Evolutionary conservation across 768 basidiomycete species (phyloP).

Genomic region (Ramaria rubella): DNA sequence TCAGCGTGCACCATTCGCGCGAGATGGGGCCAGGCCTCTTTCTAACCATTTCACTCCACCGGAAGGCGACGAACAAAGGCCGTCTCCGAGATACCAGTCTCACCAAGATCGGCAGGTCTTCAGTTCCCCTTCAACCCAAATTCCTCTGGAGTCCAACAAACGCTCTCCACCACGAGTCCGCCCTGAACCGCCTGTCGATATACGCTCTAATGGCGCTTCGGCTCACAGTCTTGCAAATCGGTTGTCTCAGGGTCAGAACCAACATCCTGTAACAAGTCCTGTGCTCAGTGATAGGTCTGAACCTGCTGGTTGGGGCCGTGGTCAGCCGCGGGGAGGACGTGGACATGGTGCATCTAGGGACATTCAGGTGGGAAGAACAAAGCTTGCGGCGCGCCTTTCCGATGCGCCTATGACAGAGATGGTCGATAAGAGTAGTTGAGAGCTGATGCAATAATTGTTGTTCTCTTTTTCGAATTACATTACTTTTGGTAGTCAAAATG

Average conservation of each 20-base stretch:
- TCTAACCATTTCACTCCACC: not conserved
- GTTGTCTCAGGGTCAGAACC: not conserved
- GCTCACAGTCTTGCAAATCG: not conserved
- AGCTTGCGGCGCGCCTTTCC: not conserved
- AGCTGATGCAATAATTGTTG: too few relatives aligned
- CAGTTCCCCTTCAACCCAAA: not conserved
- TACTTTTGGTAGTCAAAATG: not conserved
- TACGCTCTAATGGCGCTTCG: not conserved
- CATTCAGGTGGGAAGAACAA: not conserved
- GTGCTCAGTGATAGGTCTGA: not conserved
- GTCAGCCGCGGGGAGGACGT: not conserved
- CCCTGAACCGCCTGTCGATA: not conserved
- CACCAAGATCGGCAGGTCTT: not conserved
- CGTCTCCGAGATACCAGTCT: not conserved
- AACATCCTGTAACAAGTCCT: not conserved
- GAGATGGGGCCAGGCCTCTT: not conserved
- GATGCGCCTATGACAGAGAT: constrained; percentile 1
- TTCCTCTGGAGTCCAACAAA: not conserved
- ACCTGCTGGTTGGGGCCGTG: not conserved
- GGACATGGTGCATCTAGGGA: not conserved
- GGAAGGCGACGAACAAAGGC: not conserved
- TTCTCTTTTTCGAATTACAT: not conserved
- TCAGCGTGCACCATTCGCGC: not conserved
- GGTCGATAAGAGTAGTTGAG: not conserved
- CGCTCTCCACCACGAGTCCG: not conserved